Percentiles rank a stretch among this genome's conserved stretches.
Conservation (phyloP, 1,284 basidiomycete genomes). For the Trichosporon ovoides region DNA sequence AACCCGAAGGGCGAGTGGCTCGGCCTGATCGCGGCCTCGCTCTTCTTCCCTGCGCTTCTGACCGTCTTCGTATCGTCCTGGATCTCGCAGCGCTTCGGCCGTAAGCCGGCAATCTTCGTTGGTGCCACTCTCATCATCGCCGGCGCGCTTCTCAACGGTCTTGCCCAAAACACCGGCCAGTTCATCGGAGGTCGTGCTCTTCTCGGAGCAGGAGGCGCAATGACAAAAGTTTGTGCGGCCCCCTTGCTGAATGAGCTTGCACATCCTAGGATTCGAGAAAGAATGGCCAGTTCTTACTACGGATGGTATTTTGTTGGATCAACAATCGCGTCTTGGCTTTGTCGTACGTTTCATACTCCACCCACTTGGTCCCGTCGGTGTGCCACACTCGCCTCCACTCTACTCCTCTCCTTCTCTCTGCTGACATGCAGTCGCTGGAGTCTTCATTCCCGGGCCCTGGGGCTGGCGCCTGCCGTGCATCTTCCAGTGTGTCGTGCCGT, state of each 20-base stretch:
- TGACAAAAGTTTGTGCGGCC: constrained; percentile 24
- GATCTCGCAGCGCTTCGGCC: constrained; percentile 23
- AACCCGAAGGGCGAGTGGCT: constrained; percentile 25
- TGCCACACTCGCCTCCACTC: background rate
- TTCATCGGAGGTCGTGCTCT: constrained; percentile 26
- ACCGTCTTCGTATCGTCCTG: constrained; percentile 24
- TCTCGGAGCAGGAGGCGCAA: constrained; percentile 27
- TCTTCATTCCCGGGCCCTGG: constrained; percentile 19
- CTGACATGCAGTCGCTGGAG: no score
- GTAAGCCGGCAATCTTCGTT: constrained; percentile 23
- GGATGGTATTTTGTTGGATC: constrained; percentile 18
- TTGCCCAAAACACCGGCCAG: constrained; percentile 18
- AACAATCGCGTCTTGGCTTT: constrained; percentile 12
- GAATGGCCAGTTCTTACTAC: constrained; percentile 15
- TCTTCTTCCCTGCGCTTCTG: constrained; percentile 29
- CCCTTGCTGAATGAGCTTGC: constrained; percentile 28
- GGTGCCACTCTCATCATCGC: constrained; percentile 29
- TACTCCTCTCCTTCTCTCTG: no score
- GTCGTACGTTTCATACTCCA: background rate
- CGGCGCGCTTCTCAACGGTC: constrained; percentile 29
- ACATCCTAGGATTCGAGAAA: constrained; percentile 26
- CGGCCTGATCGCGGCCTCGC: constrained; percentile 25
- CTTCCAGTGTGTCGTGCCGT: constrained; percentile 13
- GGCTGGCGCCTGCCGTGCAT: constrained; percentile 21
- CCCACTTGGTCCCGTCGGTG: no score